phyloP scores from a whole-genome alignment of 2,329 filamentous ascomycete genomes.

The Hypoxylon sp. region DNA sequence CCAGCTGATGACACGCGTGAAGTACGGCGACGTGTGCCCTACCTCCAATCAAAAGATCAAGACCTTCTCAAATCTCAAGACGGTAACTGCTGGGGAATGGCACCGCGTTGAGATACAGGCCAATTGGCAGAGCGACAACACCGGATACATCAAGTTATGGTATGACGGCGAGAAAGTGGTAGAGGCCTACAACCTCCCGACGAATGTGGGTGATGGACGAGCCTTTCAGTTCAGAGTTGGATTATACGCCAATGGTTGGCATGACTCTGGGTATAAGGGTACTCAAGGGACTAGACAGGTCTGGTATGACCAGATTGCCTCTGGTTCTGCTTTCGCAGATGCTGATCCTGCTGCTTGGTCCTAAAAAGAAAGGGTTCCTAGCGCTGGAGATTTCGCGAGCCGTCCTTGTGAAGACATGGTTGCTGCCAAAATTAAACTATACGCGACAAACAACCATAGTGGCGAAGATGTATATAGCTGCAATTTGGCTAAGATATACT shows the following conservation, averaged over 20 bases:
- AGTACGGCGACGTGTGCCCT: conserved; percentile 56
- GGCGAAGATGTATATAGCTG: neutral
- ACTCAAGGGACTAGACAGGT: conserved; percentile 60
- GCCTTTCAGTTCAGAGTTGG: conserved; percentile 62
- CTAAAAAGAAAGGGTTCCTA: neutral
- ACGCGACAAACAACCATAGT: neutral
- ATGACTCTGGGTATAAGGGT: conserved; percentile 58
- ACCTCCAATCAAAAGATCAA: conserved; percentile 49
- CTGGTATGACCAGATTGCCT: conserved; percentile 65
- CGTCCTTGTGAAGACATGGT: neutral
- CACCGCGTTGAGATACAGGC: conserved; percentile 62
- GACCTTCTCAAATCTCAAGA: conserved; percentile 54
- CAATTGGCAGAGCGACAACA: conserved; percentile 59
- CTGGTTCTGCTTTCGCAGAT: conserved; percentile 58
- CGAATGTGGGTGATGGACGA: conserved; percentile 60
- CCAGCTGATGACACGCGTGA: conserved; percentile 60
- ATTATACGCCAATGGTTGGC: conserved; percentile 65
- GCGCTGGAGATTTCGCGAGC: neutral
- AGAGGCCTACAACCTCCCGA: conserved; percentile 57
- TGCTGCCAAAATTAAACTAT: neutral
- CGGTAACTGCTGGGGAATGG: conserved; percentile 60
- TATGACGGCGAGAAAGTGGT: conserved; percentile 61
- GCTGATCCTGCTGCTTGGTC: conserved; percentile 52
- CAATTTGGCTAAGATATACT: neutral
- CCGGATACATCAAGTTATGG: conserved; percentile 62